Evolutionary conservation across 2,329 filamentous ascomycete genomes (phyloP).

Genomic region (Karstenula rhodostoma): DNA sequence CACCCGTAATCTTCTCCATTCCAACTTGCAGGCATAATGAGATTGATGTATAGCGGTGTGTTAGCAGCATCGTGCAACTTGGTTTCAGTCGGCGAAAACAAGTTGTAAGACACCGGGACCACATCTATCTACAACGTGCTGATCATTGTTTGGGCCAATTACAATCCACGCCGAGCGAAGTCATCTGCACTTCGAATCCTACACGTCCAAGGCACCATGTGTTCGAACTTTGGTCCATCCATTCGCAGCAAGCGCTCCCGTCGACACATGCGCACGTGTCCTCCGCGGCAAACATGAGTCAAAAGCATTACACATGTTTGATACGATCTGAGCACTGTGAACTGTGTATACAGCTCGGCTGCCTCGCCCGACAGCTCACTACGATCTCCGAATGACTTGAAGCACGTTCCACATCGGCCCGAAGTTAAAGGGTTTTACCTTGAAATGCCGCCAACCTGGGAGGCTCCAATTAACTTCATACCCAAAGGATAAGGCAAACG

Average conservation of each 20-base stretch:
- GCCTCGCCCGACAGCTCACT: neutral
- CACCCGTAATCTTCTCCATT: neutral
- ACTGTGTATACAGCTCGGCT: neutral
- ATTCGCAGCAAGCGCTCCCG: neutral
- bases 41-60: neutral
- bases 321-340: neutral
- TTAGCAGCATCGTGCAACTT: conserved; percentile 3
- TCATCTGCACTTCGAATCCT: conserved; percentile 10
- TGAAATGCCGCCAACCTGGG: neutral
- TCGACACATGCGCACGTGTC: neutral
- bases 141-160: conserved; percentile 5
- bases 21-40: neutral
- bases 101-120: conserved; percentile 2
- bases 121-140: conserved; percentile 1
- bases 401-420: neutral
- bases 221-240: neutral
- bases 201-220: neutral
- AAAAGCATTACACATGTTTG: neutral
- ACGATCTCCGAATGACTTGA: neutral
- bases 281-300: neutral
- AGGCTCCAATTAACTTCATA: neutral
- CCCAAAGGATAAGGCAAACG: neutral
- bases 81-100: conserved; percentile 3
- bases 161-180: neutral
- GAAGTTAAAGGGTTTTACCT: neutral